A percentile compares a stretch with the other conserved stretches of the same genome.
Evolutionary conservation across 2,329 filamentous ascomycete genomes (phyloP).

Genomic region (Helotiales sp.): DNA sequence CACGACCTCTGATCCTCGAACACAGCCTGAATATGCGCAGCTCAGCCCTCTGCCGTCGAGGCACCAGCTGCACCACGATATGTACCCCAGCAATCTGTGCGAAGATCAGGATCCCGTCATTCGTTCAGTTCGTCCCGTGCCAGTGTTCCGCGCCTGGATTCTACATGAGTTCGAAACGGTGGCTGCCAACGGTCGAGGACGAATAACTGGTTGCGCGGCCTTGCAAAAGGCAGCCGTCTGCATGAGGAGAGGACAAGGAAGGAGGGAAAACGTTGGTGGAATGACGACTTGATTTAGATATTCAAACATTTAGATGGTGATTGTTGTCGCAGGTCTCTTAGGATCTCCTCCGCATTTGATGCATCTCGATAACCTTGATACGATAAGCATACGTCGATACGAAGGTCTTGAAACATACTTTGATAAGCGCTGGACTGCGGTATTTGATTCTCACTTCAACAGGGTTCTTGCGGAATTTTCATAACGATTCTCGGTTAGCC

Average conservation of each 20-base stretch:
- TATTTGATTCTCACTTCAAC: background rate
- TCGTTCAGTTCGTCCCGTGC: background rate
- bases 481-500: background rate
- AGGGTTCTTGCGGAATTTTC: background rate
- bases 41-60: background rate
- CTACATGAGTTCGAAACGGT: background rate
- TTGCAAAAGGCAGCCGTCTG: background rate
- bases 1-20: background rate
- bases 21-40: conserved; percentile 6
- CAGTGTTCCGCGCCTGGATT: background rate
- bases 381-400: background rate
- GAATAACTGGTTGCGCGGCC: background rate
- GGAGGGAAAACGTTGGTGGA: background rate
- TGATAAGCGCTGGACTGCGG: background rate
- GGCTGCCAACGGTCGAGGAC: background rate
- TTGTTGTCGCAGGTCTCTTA: background rate
- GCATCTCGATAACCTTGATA: background rate
- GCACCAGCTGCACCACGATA: background rate
- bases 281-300: conserved; percentile 5
- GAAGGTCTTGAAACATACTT: background rate
- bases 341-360: background rate
- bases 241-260: background rate
- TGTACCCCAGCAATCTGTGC: background rate
- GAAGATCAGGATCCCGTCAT: background rate
- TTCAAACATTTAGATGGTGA: background rate